Evolutionary conservation across 2,329 filamentous ascomycete species (phyloP).

Genomic region (Pseudogymnoascus sp.): DNA sequence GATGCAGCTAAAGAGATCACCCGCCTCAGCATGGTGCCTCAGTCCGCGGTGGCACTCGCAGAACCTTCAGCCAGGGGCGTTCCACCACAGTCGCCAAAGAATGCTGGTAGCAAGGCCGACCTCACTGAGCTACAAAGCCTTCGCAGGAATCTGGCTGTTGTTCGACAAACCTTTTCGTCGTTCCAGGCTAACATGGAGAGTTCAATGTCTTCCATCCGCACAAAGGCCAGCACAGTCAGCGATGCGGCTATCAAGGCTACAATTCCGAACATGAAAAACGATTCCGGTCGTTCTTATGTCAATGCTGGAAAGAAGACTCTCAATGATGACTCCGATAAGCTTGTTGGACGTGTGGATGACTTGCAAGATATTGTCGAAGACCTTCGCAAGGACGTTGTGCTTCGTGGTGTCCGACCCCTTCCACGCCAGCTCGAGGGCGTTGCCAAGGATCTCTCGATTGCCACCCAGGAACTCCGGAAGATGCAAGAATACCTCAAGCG

Average conservation of each 20-base stretch:
- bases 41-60: background rate
- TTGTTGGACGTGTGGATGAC: slow-evolving; percentile 89
- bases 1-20: slow-evolving; percentile 85
- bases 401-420: slow-evolving; percentile 81
- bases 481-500: slow-evolving; percentile 86
- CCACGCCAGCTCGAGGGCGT: slow-evolving; percentile 85
- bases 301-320: slow-evolving; percentile 80
- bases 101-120: slow-evolving; percentile 45
- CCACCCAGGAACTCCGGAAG: slow-evolving; percentile 82
- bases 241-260: slow-evolving; percentile 62
- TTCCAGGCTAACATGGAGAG: slow-evolving; percentile 84
- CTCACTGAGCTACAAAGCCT: slow-evolving; percentile 73
- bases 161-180: slow-evolving; percentile 86
- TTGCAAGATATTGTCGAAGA: slow-evolving; percentile 97
- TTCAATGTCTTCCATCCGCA: slow-evolving; percentile 76
- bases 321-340: slow-evolving; percentile 76
- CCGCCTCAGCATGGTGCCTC: slow-evolving; percentile 28
- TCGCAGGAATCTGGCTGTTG: slow-evolving; percentile 78
- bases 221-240: slow-evolving; percentile 77
- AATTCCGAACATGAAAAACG: slow-evolving; percentile 65
- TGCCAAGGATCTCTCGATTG: slow-evolving; percentile 74
- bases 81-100: slow-evolving; percentile 19
- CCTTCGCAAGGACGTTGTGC: slow-evolving; percentile 91
- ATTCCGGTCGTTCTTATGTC: slow-evolving; percentile 79
- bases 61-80: background rate